Evolutionary conservation across 495 filamentous ascomycete genomes (phyloP), one percentile per base, ranked within the genome.

Genomic region (Xylaria scruposa): DNA sequence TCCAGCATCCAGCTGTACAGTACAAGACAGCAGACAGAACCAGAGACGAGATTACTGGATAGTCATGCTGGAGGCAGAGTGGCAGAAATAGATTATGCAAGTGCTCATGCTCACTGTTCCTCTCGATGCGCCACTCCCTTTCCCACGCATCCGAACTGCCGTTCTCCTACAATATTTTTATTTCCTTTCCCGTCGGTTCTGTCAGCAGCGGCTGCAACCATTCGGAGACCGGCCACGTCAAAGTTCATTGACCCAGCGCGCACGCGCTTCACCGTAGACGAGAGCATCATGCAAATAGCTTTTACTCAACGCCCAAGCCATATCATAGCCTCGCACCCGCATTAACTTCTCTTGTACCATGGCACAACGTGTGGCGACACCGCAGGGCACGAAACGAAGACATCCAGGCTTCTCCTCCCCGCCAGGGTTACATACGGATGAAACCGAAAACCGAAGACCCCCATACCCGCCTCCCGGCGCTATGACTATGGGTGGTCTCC

Each of bases 361-460:
- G 68, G 59, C 68, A 40, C 68, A 70, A 36, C 44, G 61, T 46
- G 31, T 64, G 47, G 49, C 68, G 4, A 67, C 62, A 38, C 40
- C 70, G 19, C 70, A 71, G 61, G 70, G 70, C 38, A 51, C 62
- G 24, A 71, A 71, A 31, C 70, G 70, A 44, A 66, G 53, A 42
- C 51, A 54, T 33, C 26, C 70, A 29, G 70, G 51, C 40, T 66
- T 60, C 62, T 59, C 51, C 53, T 71, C 70, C 38, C 70, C 61
- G 51, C 62, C 62, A 63, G 58, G 59, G 51, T 49, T 67, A 46
- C 70, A 71, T 59, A 31, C 47, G 38, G 70, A 71, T 36, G 62
- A 66, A 51, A 5, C 51, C 70, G 70, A 67, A 31, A 59, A 15
- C 62, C 70, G 61, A 33, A 51, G 62, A 24, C 70, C 51, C 21